A percentile compares a stretch with the other conserved stretches of the same genome.
Conservation (phyloP, 2,329 filamentous ascomycete species). For the Apiospora rasikravindrae region DNA sequence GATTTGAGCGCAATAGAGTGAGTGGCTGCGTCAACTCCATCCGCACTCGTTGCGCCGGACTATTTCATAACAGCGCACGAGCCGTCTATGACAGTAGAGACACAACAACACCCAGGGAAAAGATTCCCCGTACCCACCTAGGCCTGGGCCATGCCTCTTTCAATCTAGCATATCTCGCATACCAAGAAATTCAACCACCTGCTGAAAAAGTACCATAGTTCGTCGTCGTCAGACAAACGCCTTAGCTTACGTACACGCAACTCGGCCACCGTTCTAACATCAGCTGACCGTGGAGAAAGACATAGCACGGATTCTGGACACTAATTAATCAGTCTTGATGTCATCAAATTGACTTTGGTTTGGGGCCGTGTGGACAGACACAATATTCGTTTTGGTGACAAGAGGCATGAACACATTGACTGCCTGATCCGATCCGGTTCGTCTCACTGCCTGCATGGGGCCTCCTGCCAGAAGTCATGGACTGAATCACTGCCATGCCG, state of each 20-base stretch:
- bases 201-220: background rate
- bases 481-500: background rate
- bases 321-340: slow-evolving; percentile 15
- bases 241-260: background rate
- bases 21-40: background rate
- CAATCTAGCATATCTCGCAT: background rate
- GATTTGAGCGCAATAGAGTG: background rate
- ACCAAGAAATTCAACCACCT: background rate
- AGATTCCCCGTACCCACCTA: background rate
- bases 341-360: slow-evolving; percentile 9
- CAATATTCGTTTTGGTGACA: background rate
- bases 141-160: background rate
- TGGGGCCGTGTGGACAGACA: background rate
- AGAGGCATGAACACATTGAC: background rate
- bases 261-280: background rate
- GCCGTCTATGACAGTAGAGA: background rate
- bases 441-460: background rate
- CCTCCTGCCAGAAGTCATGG: background rate
- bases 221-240: background rate
- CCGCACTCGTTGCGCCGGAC: background rate
- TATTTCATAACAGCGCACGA: background rate
- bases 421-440: background rate
- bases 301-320: background rate
- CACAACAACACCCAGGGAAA: background rate
- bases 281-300: background rate